Conservation (phyloP, 2,329 filamentous ascomycete genomes). For the Fusarium compactum region DNA sequence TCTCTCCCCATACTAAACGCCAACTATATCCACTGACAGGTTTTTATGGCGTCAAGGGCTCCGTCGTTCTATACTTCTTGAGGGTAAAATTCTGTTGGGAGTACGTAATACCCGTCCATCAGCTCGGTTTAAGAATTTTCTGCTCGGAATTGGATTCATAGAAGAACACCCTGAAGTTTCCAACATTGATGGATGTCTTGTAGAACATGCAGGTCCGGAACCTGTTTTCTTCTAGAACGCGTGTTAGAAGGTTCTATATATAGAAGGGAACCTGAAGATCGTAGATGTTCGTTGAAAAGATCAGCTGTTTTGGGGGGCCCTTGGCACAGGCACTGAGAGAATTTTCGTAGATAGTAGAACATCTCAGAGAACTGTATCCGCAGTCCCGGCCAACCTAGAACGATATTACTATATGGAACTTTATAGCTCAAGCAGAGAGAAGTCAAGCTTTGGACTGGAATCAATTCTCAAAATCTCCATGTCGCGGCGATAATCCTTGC, state of each 20-base stretch:
- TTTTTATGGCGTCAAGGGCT: constrained; percentile 12
- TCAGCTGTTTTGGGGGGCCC: background rate
- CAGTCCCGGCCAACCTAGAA: no score
- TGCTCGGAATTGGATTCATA: background rate
- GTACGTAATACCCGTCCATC: constrained; percentile 4
- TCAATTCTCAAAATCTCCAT: background rate
- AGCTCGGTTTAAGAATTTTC: background rate
- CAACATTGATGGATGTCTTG: background rate
- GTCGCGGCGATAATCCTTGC: background rate
- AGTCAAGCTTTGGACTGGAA: background rate
- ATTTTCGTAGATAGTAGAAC: background rate
- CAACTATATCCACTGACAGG: constrained; percentile 25
- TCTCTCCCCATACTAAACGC: constrained; percentile 37
- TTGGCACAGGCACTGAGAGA: background rate
- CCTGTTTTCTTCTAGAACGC: background rate
- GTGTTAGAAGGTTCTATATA: background rate
- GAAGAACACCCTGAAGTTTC: background rate
- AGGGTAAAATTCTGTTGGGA: constrained; percentile 5
- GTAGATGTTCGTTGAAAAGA: background rate
- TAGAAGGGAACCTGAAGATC: background rate
- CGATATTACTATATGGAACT: accelerated
- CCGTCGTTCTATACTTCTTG: background rate
- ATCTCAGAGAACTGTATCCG: background rate
- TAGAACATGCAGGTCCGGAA: background rate
- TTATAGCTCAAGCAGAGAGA: background rate